Conservation (phyloP, 345 rosid species). For the Hypericum perforatum region DNA sequence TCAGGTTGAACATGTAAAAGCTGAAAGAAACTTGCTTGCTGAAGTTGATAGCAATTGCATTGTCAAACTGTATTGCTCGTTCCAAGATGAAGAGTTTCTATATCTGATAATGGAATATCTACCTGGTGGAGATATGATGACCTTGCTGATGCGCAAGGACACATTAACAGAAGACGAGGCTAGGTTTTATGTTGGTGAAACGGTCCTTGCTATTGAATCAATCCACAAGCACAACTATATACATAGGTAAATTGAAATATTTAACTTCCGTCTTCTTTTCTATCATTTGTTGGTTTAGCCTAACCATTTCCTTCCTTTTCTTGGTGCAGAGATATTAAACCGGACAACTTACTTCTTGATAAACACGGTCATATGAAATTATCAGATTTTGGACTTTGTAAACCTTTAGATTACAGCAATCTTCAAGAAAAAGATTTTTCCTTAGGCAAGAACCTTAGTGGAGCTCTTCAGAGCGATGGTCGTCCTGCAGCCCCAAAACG, state of each 20-base stretch:
- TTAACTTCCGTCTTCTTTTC: background rate
- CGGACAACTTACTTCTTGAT: background rate
- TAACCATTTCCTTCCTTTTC: background rate
- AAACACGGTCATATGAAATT: background rate
- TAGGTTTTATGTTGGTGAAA: conserved; percentile 58
- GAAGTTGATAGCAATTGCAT: conserved; percentile 67
- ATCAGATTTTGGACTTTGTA: conserved; percentile 1
- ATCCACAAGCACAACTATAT: conserved; percentile 60
- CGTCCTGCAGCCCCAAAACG: background rate
- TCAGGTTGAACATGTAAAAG: conserved; percentile 66
- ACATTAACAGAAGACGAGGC: conserved; percentile 52
- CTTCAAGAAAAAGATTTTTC: background rate
- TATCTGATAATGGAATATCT: conserved; percentile 66
- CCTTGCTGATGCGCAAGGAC: conserved; percentile 64
- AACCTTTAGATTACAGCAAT: background rate
- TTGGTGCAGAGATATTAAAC: background rate
- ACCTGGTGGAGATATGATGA: conserved; percentile 81
- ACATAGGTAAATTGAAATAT: conserved; percentile 37
- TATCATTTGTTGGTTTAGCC: background rate
- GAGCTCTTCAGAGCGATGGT: background rate
- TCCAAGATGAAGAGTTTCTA: conserved; percentile 60
- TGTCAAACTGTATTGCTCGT: conserved; percentile 56
- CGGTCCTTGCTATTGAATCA: conserved; percentile 61
- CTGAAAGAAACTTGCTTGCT: conserved; percentile 65
- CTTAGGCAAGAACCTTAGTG: background rate